Evolutionary conservation across 202 grass and related monocot species (phyloP), one percentile per base, ranked within the genome.

Genomic region (Elaeis oleifera): DNA sequence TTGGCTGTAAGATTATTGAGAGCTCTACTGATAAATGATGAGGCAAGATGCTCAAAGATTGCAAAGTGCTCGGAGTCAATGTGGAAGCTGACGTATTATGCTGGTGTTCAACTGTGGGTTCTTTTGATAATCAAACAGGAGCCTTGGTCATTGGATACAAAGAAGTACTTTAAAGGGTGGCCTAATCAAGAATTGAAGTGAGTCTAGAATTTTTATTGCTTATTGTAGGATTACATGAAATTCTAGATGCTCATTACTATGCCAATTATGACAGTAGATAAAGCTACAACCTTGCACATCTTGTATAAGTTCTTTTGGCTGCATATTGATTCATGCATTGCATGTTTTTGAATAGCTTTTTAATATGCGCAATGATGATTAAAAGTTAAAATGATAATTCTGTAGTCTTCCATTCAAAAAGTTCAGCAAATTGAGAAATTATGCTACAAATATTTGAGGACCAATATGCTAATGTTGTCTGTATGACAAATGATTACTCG

Each of bases 51-150:
- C 76, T 61, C 72, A 77, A 99, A 99, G 79, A 68, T 89, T 67
- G 29, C 75, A 44, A 99, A 99, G 85, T 99, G 91, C 70, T 84
- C 82, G 32, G 94, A 99, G 75, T 99, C 88, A 51, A 99, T 86
- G 77, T 99, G 94, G 94, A 94, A 99, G 71, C 80, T 99, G 21
- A 94, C 82, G 25, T 99, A 94, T 65, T 99, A 99, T 81, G 74
- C 66, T 24, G 76, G 70, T 56, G 78, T 99, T 75, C 88, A 99
- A 81, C 78, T 71, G 27, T 99, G 94, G 94, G 88, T 79, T 29
- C 53, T 99, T 54, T 79, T 72, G 32, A 86, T 94, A 73, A 94
- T 99, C 69, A 77, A 78, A 62, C 80, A 81, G 44, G 82, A 99
- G 70, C 77, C 85, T 56, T 99, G 94, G 94, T 89, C 94, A 0